These are phyloP conservation scores for Actinomucor elegans DNA, from an alignment of 371 early-diverging fungal species.

Conservation along the genomic window DNA sequence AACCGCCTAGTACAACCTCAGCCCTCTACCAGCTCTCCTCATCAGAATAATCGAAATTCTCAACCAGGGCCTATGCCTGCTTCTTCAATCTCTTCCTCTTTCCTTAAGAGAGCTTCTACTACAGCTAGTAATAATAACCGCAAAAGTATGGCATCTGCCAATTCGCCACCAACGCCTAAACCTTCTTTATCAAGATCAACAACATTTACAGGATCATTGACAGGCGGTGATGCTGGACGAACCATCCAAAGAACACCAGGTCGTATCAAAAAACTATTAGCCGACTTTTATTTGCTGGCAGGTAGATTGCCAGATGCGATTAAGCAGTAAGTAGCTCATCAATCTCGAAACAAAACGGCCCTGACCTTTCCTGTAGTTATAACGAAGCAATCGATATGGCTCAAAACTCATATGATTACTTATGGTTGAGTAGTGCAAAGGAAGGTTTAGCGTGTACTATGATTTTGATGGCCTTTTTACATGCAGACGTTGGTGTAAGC, in stretches of 20 bases:
- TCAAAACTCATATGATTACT: conserved; percentile 65
- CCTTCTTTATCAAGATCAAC: conserved; percentile 22
- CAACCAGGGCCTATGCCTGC: conserved; percentile 12
- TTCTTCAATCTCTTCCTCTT: conserved; percentile 12
- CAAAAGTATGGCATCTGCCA: neutral
- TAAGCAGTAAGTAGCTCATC: conserved; percentile 44
- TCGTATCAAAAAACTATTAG: conserved; percentile 74
- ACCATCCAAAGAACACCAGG: conserved; percentile 66
- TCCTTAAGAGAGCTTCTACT: conserved; percentile 24
- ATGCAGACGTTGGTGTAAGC: conserved; percentile 58
- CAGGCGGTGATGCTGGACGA: conserved; percentile 72
- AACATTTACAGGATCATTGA: conserved; percentile 26
- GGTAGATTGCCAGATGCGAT: conserved; percentile 79
- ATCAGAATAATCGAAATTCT: neutral
- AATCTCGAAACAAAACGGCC: too few relatives aligned
- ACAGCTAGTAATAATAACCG: conserved; percentile 4
- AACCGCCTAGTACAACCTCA: neutral
- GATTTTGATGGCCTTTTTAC: conserved; percentile 58
- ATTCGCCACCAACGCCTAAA: conserved; percentile 22
- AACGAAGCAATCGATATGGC: conserved; percentile 69
- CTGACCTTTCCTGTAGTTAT: conserved; percentile 44
- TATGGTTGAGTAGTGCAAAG: conserved; percentile 79
- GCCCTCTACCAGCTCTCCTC: conserved; percentile 1
- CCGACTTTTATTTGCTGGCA: conserved; percentile 77
- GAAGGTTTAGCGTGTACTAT: conserved; percentile 74